Percentiles rank a stretch among this genome's conserved stretches.
Evolutionary conservation across 768 basidiomycete genomes (phyloP).

Genomic region (Phylloporus sp.): DNA sequence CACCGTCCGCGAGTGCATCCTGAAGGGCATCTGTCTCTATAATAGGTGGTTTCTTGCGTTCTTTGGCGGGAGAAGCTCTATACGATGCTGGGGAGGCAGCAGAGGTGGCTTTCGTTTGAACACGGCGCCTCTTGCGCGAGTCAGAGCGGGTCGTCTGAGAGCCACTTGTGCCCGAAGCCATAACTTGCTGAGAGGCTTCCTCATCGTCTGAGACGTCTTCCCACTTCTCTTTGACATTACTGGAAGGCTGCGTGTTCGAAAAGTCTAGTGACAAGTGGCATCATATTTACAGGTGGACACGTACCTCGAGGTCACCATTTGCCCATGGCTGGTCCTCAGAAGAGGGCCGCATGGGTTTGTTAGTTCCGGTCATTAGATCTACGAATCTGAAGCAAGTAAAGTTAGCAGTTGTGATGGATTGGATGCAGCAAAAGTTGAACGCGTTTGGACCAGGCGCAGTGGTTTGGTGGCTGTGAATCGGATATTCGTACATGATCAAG

Average conservation of each 20-base stretch:
- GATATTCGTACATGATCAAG: too few relatives aligned
- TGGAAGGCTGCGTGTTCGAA: neutral
- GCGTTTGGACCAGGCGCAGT: too few relatives aligned
- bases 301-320: constrained; percentile 8
- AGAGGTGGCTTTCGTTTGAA: constrained; percentile 18
- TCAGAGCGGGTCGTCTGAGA: constrained; percentile 14
- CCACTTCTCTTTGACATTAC: constrained; percentile 28
- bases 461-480: too few relatives aligned
- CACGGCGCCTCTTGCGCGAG: constrained; percentile 31
- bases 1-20: constrained; percentile 20
- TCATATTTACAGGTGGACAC: neutral
- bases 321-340: constrained; percentile 1
- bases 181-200: constrained; percentile 7
- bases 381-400: neutral
- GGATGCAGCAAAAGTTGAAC: too few relatives aligned
- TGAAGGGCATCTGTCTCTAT: constrained; percentile 28
- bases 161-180: constrained; percentile 2
- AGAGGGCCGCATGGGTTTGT: constrained; percentile 12
- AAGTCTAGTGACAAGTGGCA: neutral
- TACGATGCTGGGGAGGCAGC: constrained; percentile 19
- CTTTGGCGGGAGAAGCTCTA: constrained; percentile 14
- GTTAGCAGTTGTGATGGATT: too few relatives aligned
- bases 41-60: constrained; percentile 27
- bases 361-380: neutral
- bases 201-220: constrained; percentile 31